Evolutionary conservation across 2,329 filamentous ascomycete genomes (phyloP).

Genomic region (Fusarium redolens): DNA sequence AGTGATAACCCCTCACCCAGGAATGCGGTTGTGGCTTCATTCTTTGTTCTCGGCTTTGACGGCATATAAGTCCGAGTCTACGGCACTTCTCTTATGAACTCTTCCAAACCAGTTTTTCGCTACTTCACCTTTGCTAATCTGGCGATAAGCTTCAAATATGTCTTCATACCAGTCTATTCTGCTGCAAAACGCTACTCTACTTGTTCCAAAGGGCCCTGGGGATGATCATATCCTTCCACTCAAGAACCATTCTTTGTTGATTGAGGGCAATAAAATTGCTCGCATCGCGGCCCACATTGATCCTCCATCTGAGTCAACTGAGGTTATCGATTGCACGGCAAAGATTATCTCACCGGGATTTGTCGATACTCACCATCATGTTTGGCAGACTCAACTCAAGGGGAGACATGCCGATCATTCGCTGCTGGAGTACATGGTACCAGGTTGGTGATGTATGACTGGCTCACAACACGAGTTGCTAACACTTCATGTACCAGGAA

Average conservation of each 20-base stretch:
- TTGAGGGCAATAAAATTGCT: slow-evolving; percentile 1
- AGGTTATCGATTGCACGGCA: slow-evolving; percentile 1
- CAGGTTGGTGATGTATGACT: neutral
- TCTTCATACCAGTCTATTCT: neutral
- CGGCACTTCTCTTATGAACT: accelerated
- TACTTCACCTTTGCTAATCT: accelerated
- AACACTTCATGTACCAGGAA: accelerated
- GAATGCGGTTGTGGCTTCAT: neutral
- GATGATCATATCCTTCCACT: neutral
- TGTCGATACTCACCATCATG: slow-evolving; percentile 18
- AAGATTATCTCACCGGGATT: neutral
- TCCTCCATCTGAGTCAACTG: neutral
- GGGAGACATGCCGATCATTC: slow-evolving; percentile 4
- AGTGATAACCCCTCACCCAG: neutral
- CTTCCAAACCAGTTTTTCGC: accelerated
- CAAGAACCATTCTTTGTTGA: slow-evolving; percentile 10
- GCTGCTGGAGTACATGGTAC: neutral
- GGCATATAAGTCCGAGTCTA: neutral
- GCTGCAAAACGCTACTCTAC: slow-evolving; percentile 1
- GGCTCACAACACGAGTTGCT: accelerated
- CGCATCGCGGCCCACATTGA: neutral
- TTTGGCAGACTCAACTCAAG: slow-evolving; percentile 19
- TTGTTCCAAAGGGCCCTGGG: neutral
- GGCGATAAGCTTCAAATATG: neutral
- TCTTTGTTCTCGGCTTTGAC: neutral